Conservation (phyloP, 2,329 filamentous ascomycete genomes). For the Drechslerella dactyloides region DNA sequence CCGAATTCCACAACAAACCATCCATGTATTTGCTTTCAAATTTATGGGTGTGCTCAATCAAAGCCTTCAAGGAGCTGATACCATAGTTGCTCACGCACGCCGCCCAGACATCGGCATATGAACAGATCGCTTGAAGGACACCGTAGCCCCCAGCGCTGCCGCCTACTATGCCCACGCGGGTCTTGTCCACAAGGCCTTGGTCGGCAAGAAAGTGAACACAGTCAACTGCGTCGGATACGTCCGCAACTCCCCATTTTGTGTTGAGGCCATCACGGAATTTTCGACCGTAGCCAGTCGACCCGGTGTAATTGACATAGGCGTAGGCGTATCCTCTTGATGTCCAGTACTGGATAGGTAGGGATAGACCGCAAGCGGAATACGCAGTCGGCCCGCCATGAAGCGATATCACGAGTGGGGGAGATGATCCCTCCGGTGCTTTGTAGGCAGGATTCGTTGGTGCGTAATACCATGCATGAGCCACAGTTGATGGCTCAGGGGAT, state of each 20-base stretch:
- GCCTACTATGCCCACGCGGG: slow-evolving; percentile 62
- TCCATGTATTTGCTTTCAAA: slow-evolving; percentile 65
- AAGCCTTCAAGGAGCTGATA: slow-evolving; percentile 62
- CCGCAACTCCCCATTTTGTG: slow-evolving; percentile 63
- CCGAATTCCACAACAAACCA: slow-evolving; percentile 59
- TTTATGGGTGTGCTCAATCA: slow-evolving; percentile 64
- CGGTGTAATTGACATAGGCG: slow-evolving; percentile 63
- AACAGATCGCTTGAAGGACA: slow-evolving; percentile 62
- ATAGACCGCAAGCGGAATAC: slow-evolving; percentile 60
- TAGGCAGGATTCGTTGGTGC: slow-evolving; percentile 61
- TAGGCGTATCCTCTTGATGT: slow-evolving; percentile 65
- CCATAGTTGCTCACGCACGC: slow-evolving; percentile 63
- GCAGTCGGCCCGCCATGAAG: slow-evolving; percentile 65
- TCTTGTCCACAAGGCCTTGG: slow-evolving; percentile 57
- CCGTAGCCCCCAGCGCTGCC: slow-evolving; percentile 65
- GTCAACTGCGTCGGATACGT: slow-evolving; percentile 63
- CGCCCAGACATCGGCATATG: slow-evolving; percentile 62
- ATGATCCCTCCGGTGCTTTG: slow-evolving; percentile 57
- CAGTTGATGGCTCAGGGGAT: slow-evolving; percentile 29
- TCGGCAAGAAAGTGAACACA: slow-evolving; percentile 60
- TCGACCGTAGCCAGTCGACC: slow-evolving; percentile 63
- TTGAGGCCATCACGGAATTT: slow-evolving; percentile 63
- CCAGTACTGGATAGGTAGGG: slow-evolving; percentile 63
- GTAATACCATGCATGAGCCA: slow-evolving; percentile 44
- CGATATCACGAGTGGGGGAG: slow-evolving; percentile 63